phyloP scores from a whole-genome alignment of 495 filamentous ascomycete genomes.

The Pyronema omphalodes region DNA sequence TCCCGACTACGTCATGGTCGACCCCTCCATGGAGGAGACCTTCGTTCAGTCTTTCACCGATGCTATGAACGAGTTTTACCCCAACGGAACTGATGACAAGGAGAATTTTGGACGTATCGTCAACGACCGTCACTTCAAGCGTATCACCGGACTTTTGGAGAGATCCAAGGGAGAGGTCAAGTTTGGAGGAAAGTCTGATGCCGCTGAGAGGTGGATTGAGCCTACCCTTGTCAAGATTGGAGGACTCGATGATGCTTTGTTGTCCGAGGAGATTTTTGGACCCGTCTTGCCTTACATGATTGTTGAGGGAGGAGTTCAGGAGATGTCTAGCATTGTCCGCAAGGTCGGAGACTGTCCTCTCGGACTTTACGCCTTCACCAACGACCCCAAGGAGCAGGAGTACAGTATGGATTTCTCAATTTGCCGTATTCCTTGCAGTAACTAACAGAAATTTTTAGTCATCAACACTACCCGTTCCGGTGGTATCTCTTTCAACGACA shows the following conservation, averaged over 20 bases:
- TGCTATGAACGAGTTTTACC: constrained; percentile 47
- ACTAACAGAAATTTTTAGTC: not conserved
- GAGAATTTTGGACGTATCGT: constrained; percentile 62
- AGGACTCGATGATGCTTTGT: constrained; percentile 41
- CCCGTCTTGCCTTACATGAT: constrained; percentile 66
- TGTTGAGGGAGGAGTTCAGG: constrained; percentile 48
- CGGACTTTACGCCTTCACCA: constrained; percentile 66
- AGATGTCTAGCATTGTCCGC: constrained; percentile 52
- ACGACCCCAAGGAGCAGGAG: constrained; percentile 49
- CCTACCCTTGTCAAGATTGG: constrained; percentile 54
- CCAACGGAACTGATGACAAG: constrained; percentile 53
- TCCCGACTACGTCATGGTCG: constrained; percentile 77
- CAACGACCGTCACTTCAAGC: constrained; percentile 56
- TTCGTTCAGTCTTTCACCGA: constrained; percentile 51
- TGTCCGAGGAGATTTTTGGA: constrained; percentile 72
- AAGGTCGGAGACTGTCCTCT: constrained; percentile 65
- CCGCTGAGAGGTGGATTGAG: constrained; percentile 54
- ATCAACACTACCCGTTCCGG: constrained; percentile 33
- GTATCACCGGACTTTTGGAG: constrained; percentile 79
- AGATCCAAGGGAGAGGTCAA: constrained; percentile 57
- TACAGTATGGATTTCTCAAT: constrained; percentile 25
- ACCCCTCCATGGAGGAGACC: constrained; percentile 47
- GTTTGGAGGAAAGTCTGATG: constrained; percentile 21
- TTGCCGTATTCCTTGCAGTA: constrained; percentile 2
- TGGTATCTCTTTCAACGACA: constrained; percentile 65